Base-by-base conservation (phyloP, 345 rosid species). In the Hibiscus tridactylites region DNA sequence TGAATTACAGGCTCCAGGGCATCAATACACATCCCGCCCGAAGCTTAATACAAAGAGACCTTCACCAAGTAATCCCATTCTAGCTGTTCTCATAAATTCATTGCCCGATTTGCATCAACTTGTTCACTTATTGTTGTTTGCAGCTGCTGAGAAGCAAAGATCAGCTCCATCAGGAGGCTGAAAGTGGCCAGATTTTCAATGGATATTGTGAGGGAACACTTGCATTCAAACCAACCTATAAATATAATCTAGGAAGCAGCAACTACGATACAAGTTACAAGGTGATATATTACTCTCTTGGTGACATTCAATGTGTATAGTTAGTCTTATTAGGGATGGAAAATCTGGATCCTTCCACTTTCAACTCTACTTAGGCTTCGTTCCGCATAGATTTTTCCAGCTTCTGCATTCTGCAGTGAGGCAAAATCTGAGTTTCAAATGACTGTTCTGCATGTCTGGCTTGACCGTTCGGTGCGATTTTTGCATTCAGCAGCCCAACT, bases 131-230 rank as follows among this genome's bases (percentile, higher is more conserved):
- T 57, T 46, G 12, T 5, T 44, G n/a, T 9, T 42, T 57, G 60
- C 80, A 90, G 93, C 63, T 75, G 46, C 93, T 88, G 9, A 86
- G 81, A 59, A 63, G 86, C 70, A 88, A 81, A 50, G 93, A 90
- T 77, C 96, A 90, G 69, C 89, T 90, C 50, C 70, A 85, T 28
- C 91, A 79, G 75, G 93, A 90, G 73, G 96, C 96, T 2, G 88
- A 77, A 71, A 83, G 87, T 61, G 96, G 93, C 21, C 80, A 81
- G 73, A 82, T 90, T 56, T 85, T 88, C 74, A 21, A 77, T 1
- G 96, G 96, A 42, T 90, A 80, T 57, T 73, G 76, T 59, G 93
- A 90, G 65, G 93, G 93, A 19, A 80, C 82, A 7, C 66, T 65
- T 5, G 2, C 16, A 10, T 64, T 64, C 29, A 64, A 91, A 76